Evolutionary conservation across 176 grass and related monocot genomes (phyloP).

Genomic region (Bromus sterilis): DNA sequence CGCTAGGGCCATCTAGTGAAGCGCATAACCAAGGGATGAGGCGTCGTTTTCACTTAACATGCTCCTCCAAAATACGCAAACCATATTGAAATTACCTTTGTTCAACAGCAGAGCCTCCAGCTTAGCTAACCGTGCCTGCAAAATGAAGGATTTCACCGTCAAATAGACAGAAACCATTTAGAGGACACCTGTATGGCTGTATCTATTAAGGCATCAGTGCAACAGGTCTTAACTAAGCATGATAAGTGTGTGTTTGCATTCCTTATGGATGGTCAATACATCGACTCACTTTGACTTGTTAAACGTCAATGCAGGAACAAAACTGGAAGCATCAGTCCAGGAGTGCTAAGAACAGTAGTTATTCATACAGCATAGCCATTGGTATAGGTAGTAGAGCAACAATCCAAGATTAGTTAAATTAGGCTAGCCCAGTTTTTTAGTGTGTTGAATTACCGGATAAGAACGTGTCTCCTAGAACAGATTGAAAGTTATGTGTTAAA

Average conservation of each 20-base stretch:
- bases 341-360: background rate
- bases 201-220: background rate
- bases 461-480: background rate
- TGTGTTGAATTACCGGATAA: background rate
- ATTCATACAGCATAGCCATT: background rate
- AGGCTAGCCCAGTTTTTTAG: background rate
- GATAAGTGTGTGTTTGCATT: background rate
- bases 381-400: background rate
- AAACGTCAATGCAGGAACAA: background rate
- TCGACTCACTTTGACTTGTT: background rate
- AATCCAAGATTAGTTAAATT: background rate
- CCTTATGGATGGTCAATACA: conserved; percentile 10
- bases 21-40: background rate
- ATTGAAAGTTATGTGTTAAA: background rate
- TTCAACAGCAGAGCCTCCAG: conserved; percentile 55
- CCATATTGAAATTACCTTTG: conserved; percentile 39
- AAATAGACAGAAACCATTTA: conserved; percentile 2
- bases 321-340: background rate
- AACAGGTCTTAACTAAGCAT: background rate
- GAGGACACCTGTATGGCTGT: background rate
- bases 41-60: background rate
- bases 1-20: conserved; percentile 24
- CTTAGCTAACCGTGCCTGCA: conserved; percentile 55
- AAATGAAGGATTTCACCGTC: background rate
- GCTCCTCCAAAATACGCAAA: background rate